Conservation (phyloP, 164 flowering plant species). For the Liriodendron chinense region DNA sequence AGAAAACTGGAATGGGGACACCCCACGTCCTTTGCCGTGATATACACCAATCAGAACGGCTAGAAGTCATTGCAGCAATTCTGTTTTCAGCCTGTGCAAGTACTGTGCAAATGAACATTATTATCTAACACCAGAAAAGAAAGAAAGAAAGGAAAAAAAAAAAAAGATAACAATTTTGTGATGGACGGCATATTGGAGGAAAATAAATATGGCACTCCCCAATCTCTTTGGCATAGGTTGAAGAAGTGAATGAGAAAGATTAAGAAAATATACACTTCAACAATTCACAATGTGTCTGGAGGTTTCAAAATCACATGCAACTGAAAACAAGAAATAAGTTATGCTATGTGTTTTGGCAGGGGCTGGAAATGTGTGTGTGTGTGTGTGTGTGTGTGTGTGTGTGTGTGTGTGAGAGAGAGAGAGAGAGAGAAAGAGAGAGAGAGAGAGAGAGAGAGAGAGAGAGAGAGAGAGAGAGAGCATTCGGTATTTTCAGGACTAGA, state of each 20-base stretch:
- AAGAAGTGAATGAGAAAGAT: background rate
- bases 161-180: background rate
- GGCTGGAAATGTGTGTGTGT: background rate
- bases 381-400: slow-evolving; percentile 4
- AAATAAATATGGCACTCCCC: background rate
- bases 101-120: background rate
- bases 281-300: too few relatives aligned
- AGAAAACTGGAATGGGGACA: slow-evolving; percentile 96
- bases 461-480: slow-evolving; percentile 7
- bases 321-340: too few relatives aligned
- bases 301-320: too few relatives aligned
- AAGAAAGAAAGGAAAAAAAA: too few relatives aligned
- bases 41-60: slow-evolving; percentile 98
- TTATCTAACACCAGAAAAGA: background rate
- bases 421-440: too few relatives aligned
- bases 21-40: slow-evolving; percentile 99
- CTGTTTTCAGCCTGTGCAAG: slow-evolving; percentile 72
- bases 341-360: background rate
- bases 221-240: background rate
- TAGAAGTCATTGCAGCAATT: slow-evolving; percentile 84
- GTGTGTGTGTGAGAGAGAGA: too few relatives aligned
- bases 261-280: background rate
- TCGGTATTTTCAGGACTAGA: too few relatives aligned
- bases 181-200: background rate
- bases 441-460: background rate